phyloP scores from a whole-genome alignment of 305 asterid genomes.

The Solanum chacoense region DNA sequence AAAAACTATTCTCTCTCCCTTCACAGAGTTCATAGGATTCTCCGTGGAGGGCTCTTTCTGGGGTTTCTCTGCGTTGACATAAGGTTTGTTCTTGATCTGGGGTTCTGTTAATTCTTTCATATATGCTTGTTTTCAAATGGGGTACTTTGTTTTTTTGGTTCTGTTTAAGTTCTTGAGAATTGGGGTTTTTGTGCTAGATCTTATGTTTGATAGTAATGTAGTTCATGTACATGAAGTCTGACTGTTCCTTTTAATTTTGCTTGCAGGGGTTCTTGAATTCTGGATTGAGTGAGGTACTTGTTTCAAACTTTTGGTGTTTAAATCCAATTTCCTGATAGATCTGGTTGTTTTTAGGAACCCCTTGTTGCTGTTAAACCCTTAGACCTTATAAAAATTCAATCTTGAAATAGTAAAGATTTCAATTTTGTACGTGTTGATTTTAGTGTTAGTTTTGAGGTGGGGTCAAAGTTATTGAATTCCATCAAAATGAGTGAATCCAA shows the following conservation, averaged over 20 bases:
- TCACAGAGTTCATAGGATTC: not conserved
- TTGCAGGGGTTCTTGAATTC: not conserved
- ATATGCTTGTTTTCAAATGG: not conserved
- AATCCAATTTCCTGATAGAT: not conserved
- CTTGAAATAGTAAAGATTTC: not conserved
- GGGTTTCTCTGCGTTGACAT: not conserved
- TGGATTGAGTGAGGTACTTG: not conserved
- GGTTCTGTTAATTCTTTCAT: not conserved
- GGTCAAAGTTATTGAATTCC: not conserved
- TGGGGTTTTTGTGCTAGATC: not conserved
- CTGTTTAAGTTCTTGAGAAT: not conserved
- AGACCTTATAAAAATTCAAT: not conserved
- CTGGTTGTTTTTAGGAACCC: not conserved
- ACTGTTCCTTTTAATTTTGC: not conserved
- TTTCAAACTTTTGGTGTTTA: not conserved
- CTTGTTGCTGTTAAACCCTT: not conserved
- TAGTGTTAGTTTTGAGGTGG: not conserved
- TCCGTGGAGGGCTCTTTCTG: not conserved
- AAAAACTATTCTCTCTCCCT: not conserved
- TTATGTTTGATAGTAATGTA: not conserved
- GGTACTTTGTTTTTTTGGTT: not conserved
- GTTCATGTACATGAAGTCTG: not conserved
- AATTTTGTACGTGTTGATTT: not conserved
- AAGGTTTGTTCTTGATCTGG: conserved; percentile 4
- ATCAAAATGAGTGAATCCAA: conserved; percentile 9